Evolutionary conservation across 768 basidiomycete species (phyloP).

Genomic region (Boletellus emodensis): DNA sequence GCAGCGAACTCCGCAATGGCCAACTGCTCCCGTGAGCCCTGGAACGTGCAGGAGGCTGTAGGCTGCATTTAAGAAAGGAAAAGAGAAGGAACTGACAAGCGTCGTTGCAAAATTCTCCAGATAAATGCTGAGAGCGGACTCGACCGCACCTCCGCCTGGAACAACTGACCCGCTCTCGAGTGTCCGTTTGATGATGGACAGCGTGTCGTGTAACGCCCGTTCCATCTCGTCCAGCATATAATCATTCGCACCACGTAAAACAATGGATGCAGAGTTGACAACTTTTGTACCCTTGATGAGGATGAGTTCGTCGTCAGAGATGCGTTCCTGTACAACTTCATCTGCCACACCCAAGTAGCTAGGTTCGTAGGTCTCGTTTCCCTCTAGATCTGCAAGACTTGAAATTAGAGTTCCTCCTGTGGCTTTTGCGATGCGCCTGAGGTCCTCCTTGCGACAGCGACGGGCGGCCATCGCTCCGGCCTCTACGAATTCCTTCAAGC

Average conservation of each 20-base stretch:
- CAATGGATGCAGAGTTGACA: conserved; percentile 88
- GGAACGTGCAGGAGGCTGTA: conserved; percentile 8
- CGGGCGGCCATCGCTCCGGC: conserved; percentile 99
- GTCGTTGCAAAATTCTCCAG: conserved; percentile 99
- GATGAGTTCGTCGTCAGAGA: conserved; percentile 98
- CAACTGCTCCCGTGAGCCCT: conserved; percentile 98
- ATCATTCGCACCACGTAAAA: conserved; percentile 96
- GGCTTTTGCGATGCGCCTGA: conserved; percentile 94
- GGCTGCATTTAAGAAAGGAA: neutral
- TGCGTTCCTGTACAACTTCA: conserved; percentile 94
- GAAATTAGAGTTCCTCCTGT: conserved; percentile 93
- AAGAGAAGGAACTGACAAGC: conserved; percentile 53
- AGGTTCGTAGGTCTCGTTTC: conserved; percentile 95
- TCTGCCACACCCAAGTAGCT: conserved; percentile 89
- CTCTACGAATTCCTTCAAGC: conserved; percentile 97
- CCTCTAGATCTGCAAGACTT: conserved; percentile 92
- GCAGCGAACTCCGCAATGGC: conserved; percentile 99
- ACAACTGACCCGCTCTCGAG: conserved; percentile 94
- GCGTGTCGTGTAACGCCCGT: conserved; percentile 87
- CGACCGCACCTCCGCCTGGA: conserved; percentile 96
- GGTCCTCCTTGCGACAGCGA: conserved; percentile 95
- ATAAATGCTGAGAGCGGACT: conserved; percentile 95
- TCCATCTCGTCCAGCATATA: conserved; percentile 99
- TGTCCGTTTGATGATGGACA: conserved; percentile 95
- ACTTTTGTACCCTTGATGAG: conserved; percentile 97